phyloP scores from a whole-genome alignment of 257 asterid species.

The Dorcoceras hygrometricum region DNA sequence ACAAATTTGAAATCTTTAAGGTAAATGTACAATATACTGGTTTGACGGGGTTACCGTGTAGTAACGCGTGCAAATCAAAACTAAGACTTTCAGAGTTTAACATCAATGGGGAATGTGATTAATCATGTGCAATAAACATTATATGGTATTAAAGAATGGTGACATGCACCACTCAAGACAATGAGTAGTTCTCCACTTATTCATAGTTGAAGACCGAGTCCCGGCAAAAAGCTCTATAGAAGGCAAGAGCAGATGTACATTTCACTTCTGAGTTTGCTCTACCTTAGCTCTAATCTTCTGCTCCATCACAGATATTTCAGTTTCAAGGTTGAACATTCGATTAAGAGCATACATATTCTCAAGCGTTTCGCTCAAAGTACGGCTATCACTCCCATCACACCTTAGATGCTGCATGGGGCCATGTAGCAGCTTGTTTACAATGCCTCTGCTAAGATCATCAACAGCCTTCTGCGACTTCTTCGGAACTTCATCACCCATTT shows the following conservation, averaged over 20 bases:
- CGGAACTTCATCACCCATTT: conserved; percentile 88
- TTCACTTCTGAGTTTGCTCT: conserved; percentile 71
- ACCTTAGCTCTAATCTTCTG: conserved; percentile 88
- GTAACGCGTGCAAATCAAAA: neutral
- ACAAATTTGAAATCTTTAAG: too few species aligned
- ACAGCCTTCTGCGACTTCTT: conserved; percentile 77
- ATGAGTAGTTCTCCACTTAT: conserved; percentile 42
- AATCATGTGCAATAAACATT: conserved; percentile 29
- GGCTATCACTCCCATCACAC: conserved; percentile 91
- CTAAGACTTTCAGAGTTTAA: conserved; percentile 22
- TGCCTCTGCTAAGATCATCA: conserved; percentile 86
- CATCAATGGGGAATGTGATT: conserved; percentile 25
- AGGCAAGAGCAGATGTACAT: conserved; percentile 4
- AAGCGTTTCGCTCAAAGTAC: conserved; percentile 88
- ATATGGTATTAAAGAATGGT: conserved; percentile 33
- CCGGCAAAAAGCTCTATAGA: conserved; percentile 9
- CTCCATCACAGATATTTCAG: conserved; percentile 78
- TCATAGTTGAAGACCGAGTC: conserved; percentile 30
- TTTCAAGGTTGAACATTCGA: conserved; percentile 82
- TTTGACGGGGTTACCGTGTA: too few species aligned
- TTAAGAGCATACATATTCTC: conserved; percentile 96
- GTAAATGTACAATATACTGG: too few species aligned
- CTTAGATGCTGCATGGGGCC: conserved; percentile 99
- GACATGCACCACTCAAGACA: conserved; percentile 23
- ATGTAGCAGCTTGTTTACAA: conserved; percentile 86